These are phyloP conservation scores for Penicillium sp. DNA, from an alignment of 2,329 filamentous ascomycete species.

Conservation along the genomic window DNA sequence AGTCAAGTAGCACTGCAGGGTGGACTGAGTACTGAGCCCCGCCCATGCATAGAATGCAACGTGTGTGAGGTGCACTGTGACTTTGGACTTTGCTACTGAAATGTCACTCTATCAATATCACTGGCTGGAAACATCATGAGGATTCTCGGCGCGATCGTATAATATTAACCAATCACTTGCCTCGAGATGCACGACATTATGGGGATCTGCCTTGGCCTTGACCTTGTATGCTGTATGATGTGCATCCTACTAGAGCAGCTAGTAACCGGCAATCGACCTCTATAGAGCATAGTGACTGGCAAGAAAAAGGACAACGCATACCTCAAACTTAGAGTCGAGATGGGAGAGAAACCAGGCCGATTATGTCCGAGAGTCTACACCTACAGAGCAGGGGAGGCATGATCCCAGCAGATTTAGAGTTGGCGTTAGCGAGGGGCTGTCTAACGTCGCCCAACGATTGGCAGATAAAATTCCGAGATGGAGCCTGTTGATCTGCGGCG, in stretches of 20 bases:
- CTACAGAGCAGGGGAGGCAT: neutral
- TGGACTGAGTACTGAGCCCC: constrained; percentile 8
- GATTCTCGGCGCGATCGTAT: constrained; percentile 19
- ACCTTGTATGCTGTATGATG: constrained; percentile 3
- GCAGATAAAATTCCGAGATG: constrained; percentile 28
- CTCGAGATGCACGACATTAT: constrained; percentile 18
- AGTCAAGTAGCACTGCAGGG: constrained; percentile 7
- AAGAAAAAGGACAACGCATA: neutral
- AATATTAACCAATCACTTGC: constrained; percentile 29
- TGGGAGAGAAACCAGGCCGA: neutral
- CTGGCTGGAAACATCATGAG: constrained; percentile 7
- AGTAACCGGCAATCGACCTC: neutral
- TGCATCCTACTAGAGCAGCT: neutral
- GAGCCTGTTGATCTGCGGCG: constrained; percentile 30
- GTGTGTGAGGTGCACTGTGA: constrained; percentile 2
- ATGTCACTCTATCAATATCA: constrained; percentile 1
- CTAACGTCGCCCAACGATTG: constrained; percentile 28
- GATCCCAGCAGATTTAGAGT: constrained; percentile 18
- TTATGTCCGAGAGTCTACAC: neutral
- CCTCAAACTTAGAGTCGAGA: neutral
- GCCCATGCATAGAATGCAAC: constrained; percentile 14
- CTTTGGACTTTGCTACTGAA: neutral
- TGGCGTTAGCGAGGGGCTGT: constrained; percentile 21
- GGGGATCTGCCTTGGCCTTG: no score
- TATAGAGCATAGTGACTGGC: no score